Evolutionary conservation across 2,329 filamentous ascomycete genomes (phyloP).

Genomic region (Trichoderma arundinaceum): DNA sequence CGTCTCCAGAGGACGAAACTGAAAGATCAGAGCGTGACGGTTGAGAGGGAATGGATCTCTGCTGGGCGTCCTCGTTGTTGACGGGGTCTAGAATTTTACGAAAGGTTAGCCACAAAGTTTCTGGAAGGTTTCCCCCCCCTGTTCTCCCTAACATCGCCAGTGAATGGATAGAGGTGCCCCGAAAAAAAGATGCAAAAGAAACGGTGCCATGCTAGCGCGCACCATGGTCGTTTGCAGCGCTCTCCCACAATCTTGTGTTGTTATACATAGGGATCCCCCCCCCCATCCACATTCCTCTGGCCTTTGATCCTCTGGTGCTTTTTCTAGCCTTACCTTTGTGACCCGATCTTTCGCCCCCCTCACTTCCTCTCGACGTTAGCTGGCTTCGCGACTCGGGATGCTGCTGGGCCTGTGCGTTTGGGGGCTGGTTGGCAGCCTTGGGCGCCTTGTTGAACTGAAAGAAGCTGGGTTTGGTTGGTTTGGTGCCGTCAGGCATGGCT

Average conservation of each 20-base stretch:
- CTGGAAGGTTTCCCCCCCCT: neutral
- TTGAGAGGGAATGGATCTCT: constrained; percentile 49
- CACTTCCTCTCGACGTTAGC: constrained; percentile 47
- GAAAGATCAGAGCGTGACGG: constrained; percentile 60
- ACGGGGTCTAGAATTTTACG: constrained; percentile 36
- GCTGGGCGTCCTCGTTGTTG: constrained; percentile 42
- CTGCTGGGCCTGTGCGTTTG: constrained; percentile 40
- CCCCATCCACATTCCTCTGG: constrained; percentile 42
- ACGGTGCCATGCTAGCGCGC: constrained; percentile 16
- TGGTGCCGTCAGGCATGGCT: constrained; percentile 47
- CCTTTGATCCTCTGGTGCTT: constrained; percentile 37
- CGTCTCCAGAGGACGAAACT: constrained; percentile 55
- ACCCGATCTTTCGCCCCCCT: constrained; percentile 41
- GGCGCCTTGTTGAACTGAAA: constrained; percentile 57
- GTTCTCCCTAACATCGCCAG: neutral
- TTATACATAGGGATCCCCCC: constrained; percentile 44
- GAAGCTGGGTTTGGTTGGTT: constrained; percentile 56
- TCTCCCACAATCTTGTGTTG: neutral
- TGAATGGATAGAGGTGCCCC: neutral
- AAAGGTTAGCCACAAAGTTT: constrained; percentile 27
- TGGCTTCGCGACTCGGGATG: constrained; percentile 47
- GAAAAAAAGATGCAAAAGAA: neutral
- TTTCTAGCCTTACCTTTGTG: constrained; percentile 43
- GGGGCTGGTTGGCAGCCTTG: constrained; percentile 48
- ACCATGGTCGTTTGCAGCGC: constrained; percentile 12